Evolutionary conservation across 495 filamentous ascomycete genomes (phyloP).

Genomic region (Xanthoparmelia taractica): DNA sequence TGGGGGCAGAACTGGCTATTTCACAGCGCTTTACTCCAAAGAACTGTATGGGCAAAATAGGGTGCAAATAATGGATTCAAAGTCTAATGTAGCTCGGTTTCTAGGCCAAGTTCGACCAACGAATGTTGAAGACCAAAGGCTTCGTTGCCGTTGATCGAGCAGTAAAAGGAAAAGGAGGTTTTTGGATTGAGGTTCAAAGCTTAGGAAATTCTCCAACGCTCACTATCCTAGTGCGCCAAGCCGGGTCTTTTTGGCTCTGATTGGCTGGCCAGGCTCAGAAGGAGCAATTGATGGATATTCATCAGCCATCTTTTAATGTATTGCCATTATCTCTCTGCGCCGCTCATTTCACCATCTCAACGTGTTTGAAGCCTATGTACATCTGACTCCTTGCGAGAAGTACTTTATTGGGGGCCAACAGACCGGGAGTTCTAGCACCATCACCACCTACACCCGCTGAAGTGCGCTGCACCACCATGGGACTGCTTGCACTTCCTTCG

Average conservation of each 20-base stretch:
- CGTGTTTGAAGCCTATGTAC: background rate
- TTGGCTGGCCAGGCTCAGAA: background rate
- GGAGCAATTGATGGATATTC: background rate
- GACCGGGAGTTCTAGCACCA: too few species aligned
- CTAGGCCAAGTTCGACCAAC: background rate
- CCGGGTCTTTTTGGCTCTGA: background rate
- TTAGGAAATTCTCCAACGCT: conserved; percentile 38
- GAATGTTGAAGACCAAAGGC: background rate
- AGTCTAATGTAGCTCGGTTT: background rate
- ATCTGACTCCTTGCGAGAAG: background rate
- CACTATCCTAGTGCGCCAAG: background rate
- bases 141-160: background rate
- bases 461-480: background rate
- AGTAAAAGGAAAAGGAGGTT: background rate
- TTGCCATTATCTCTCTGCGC: background rate
- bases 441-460: background rate
- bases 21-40: background rate
- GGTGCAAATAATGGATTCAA: background rate
- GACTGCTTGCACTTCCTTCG: background rate
- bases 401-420: background rate
- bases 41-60: background rate
- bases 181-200: too few species aligned
- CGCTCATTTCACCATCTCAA: background rate
- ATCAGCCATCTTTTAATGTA: too few species aligned
- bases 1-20: background rate